Base-by-base conservation (phyloP, 2,329 filamentous ascomycete genomes). In the Trichophyton rubrum region DNA sequence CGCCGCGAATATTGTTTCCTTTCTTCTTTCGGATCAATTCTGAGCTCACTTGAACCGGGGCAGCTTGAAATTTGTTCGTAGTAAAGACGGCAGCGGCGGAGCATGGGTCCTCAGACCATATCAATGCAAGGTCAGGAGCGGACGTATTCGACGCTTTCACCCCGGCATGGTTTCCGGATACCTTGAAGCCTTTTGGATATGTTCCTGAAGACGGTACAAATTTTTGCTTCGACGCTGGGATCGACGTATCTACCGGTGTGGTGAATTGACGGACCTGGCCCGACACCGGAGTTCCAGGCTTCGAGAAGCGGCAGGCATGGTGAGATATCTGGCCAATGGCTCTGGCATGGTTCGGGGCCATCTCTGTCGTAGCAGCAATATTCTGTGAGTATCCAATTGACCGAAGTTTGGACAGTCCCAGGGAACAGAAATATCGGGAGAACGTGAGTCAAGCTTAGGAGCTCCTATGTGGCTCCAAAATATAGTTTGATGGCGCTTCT, bases 51-150 rank as follows among this genome's bases (percentile, higher is more conserved):
- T 89, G 90, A 51, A 99, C 92, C 3, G 93, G 93, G 9, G 93
- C 93, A 17, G 93, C 93, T 75, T 96, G 91, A 77, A 99, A 99
- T 74, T 92, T 91, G 78, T 99, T 99, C 74, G 90, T 95, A 60
- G 93, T 99, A 77, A 97, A 96, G 53, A 97, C 91, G 5, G 90
- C 93, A 0, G 91, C 90, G 8, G 87, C 91, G 5, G 89, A 82
- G 73, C 90, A 96, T 60, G 91, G 90, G 59, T 80, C 81, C 68
- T 96, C 89, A 5, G 93, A 97, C 17, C 87, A 85, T 65, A 99
- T 82, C 66, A 99, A 81, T 40, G 91, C 90, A 57, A 99, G 82
- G 72, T 99, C 93, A 35, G 92, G 90, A 74, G 91, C 91, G 64
- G 84, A 88, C 58, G 88, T 96, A 76, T 97, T 97, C 65, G 86